These are phyloP conservation scores for Sisymbrium altissimum DNA, from an alignment of 345 rosid species.

Conservation along the genomic window DNA sequence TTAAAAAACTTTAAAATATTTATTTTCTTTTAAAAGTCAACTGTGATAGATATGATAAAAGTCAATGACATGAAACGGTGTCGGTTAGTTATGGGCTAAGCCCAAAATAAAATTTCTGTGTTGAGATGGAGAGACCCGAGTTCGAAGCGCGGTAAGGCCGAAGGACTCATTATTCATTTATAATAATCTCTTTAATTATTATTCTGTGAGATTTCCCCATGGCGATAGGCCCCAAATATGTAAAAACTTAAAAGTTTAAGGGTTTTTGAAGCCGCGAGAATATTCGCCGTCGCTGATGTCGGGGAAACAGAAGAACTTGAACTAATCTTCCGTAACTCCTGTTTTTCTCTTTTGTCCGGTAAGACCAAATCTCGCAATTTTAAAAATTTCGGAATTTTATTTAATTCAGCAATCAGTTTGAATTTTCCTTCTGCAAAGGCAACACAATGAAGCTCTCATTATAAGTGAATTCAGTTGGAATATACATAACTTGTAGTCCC, in stretches of 20 bases:
- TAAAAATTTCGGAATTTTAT: not conserved
- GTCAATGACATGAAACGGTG: too few relatives aligned
- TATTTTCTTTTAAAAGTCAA: too few relatives aligned
- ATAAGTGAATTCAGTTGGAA: not conserved
- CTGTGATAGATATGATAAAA: too few relatives aligned
- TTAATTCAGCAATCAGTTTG: not conserved
- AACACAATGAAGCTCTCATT: not conserved
- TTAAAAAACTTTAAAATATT: too few relatives aligned
- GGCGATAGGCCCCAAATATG: conserved; percentile 1
- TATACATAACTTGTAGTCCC: not conserved
- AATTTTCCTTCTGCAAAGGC: not conserved
- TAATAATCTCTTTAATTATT: not conserved
- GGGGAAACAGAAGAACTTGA: not conserved
- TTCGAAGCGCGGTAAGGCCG: not conserved
- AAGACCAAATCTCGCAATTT: not conserved
- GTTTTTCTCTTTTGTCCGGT: not conserved
- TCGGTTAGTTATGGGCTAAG: not conserved
- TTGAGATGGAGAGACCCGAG: not conserved
- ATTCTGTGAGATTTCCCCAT: too few relatives aligned
- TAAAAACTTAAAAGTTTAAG: not conserved
- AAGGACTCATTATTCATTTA: not conserved
- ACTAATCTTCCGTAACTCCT: not conserved
- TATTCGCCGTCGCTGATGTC: conserved; percentile 31
- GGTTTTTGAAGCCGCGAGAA: conserved; percentile 26
- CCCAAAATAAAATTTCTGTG: not conserved